Percentiles rank a stretch among this genome's conserved stretches.
phyloP scores from a whole-genome alignment of 2,329 filamentous ascomycete genomes.

The Sclerotinia borealis region DNA sequence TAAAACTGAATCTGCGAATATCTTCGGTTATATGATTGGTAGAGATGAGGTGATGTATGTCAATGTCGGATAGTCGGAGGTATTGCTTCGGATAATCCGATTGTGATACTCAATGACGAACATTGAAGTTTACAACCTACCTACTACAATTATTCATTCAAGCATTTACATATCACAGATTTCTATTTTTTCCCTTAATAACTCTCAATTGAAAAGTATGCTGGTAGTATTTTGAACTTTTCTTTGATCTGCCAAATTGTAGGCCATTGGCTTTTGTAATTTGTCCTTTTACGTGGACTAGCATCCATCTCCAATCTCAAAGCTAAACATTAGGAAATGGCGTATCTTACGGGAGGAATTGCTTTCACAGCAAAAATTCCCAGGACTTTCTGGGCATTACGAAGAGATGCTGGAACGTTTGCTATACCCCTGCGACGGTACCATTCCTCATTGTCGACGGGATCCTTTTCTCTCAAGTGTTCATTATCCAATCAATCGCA shows the following conservation, averaged over 20 bases:
- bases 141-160: not conserved
- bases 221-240: not conserved
- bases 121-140: not conserved
- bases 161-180: not conserved
- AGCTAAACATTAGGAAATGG: conserved; percentile 19
- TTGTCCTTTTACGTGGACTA: conserved; percentile 3
- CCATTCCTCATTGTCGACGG: not conserved
- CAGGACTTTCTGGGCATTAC: not conserved
- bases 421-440: not conserved
- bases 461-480: not conserved
- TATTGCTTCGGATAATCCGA: not conserved
- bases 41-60: not conserved
- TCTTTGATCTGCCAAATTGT: conserved; percentile 13
- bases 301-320: not conserved
- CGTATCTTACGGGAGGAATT: conserved; percentile 18
- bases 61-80: no score
- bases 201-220: conserved; percentile 3
- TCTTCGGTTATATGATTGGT: not conserved
- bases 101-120: conserved; percentile 5
- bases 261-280: conserved; percentile 26
- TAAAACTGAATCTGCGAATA: not conserved
- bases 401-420: not conserved
- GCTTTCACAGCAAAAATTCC: conserved; percentile 17
- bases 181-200: not conserved
- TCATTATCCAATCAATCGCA: not conserved